A percentile compares a stretch with the other conserved stretches of the same genome.
Conservation (phyloP, 2,329 filamentous ascomycete species). For the Coccinonectria pachysandricola region DNA sequence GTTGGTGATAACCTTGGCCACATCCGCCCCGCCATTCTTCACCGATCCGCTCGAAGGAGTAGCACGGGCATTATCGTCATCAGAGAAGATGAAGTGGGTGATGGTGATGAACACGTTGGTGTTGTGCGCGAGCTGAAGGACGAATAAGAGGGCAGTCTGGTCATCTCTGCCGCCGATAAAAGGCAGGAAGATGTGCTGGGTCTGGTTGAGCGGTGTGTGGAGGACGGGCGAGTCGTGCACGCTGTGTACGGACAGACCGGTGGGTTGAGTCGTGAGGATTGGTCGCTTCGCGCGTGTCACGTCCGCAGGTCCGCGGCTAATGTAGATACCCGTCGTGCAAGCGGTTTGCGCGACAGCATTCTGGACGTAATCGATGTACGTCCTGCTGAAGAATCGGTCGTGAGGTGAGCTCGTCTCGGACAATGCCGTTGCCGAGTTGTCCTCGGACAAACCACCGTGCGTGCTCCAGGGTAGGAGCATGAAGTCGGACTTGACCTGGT, state of each 20-base stretch:
- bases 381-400: slow-evolving; percentile 21
- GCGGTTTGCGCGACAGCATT: slow-evolving; percentile 57
- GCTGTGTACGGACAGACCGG: slow-evolving; percentile 16
- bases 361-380: slow-evolving; percentile 66
- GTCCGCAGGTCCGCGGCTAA: slow-evolving; percentile 28
- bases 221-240: slow-evolving; percentile 44
- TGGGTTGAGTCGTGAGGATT: slow-evolving; percentile 30
- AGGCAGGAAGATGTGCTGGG: slow-evolving; percentile 77
- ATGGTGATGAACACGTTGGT: slow-evolving; percentile 70
- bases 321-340: slow-evolving; percentile 56
- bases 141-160: slow-evolving; percentile 64
- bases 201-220: slow-evolving; percentile 48
- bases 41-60: slow-evolving; percentile 4
- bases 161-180: slow-evolving; percentile 84
- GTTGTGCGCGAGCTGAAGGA: slow-evolving; percentile 75
- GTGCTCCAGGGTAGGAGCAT: slow-evolving; percentile 87
- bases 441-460: slow-evolving; percentile 62
- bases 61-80: slow-evolving; percentile 9
- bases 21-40: background rate
- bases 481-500: slow-evolving; percentile 60
- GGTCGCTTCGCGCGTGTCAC: slow-evolving; percentile 30
- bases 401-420: slow-evolving; percentile 11
- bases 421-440: slow-evolving; percentile 8
- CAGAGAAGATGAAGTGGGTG: slow-evolving; percentile 31
- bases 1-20: slow-evolving; percentile 4